These are phyloP conservation scores for Myrica gale DNA, from an alignment of 306 rosid species.

Conservation along the genomic window DNA sequence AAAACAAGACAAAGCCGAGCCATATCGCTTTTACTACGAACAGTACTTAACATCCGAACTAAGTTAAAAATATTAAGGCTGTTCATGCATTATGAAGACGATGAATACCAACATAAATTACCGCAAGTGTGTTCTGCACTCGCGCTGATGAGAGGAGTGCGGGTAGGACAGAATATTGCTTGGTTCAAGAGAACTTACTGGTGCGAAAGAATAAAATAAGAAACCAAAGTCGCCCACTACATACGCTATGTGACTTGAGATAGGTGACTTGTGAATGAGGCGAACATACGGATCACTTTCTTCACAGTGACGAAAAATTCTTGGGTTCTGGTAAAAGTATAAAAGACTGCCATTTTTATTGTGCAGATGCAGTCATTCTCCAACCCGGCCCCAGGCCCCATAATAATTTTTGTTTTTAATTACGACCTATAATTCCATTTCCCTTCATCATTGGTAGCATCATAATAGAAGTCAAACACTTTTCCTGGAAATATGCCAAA, in stretches of 20 bases:
- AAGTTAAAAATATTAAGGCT: not conserved
- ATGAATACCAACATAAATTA: not conserved
- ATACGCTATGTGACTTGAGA: slow-evolving; percentile 11
- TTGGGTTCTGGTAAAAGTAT: not conserved
- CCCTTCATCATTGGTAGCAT: not conserved
- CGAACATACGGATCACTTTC: not conserved
- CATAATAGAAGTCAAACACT: not conserved
- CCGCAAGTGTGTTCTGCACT: not conserved
- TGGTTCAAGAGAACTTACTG: not conserved
- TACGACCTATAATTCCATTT: not conserved
- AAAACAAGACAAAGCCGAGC: not conserved
- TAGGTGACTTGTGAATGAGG: not conserved
- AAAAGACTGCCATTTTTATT: not conserved
- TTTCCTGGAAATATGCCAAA: too few species aligned
- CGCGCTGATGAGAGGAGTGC: not conserved
- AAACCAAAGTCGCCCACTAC: slow-evolving; percentile 11
- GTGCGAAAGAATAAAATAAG: not conserved
- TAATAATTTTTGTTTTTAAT: too few species aligned
- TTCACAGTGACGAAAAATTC: not conserved
- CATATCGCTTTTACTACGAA: too few species aligned
- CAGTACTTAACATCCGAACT: too few species aligned
- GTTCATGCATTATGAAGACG: not conserved
- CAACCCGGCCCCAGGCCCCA: not conserved
- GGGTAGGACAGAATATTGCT: not conserved
- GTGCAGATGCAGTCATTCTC: not conserved